phyloP scores from a whole-genome alignment of 2,329 filamentous ascomycete genomes.

The Hyphodiscus sp. region DNA sequence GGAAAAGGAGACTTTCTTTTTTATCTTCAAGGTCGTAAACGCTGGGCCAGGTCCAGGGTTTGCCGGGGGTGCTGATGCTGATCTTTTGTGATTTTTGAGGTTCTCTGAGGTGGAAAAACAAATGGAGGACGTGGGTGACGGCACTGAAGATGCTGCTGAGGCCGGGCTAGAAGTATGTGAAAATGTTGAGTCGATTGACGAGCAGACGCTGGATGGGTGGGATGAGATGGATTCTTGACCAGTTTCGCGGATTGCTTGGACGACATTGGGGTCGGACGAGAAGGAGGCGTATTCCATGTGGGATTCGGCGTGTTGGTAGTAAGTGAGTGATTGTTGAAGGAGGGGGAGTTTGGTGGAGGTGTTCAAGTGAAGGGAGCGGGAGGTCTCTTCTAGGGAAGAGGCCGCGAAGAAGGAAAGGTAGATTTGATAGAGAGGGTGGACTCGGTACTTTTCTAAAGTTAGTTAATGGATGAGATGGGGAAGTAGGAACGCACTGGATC shows the following conservation, averaged over 20 bases:
- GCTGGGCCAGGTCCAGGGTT: conserved; percentile 1
- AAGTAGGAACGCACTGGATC: conserved; percentile 23
- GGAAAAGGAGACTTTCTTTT: conserved; percentile 28
- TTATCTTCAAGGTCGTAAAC: conserved; percentile 13
- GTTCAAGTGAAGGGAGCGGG: conserved; percentile 20
- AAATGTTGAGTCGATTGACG: conserved; percentile 26
- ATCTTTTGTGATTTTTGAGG: conserved; percentile 2
- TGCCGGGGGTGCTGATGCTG: conserved; percentile 3
- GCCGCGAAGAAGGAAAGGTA: conserved; percentile 29
- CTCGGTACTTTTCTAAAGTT: conserved; percentile 12
- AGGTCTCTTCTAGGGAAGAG: conserved; percentile 24
- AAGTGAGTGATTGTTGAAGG: conserved; percentile 24
- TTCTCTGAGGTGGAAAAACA: conserved; percentile 10
- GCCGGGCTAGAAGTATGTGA: conserved; percentile 12
- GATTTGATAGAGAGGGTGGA: conserved; percentile 26
- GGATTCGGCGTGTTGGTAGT: conserved; percentile 22
- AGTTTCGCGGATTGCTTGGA: background rate
- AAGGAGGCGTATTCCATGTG: conserved; percentile 20
- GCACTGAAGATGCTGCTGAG: background rate
- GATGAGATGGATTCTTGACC: conserved; percentile 8
- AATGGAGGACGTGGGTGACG: conserved; percentile 12
- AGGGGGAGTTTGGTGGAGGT: conserved; percentile 23
- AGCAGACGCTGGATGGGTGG: conserved; percentile 18
- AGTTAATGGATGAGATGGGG: background rate
- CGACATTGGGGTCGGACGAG: conserved; percentile 11